Evolutionary conservation across 1,284 basidiomycete species (phyloP).

Genomic region (Ceratobasidium sp.): DNA sequence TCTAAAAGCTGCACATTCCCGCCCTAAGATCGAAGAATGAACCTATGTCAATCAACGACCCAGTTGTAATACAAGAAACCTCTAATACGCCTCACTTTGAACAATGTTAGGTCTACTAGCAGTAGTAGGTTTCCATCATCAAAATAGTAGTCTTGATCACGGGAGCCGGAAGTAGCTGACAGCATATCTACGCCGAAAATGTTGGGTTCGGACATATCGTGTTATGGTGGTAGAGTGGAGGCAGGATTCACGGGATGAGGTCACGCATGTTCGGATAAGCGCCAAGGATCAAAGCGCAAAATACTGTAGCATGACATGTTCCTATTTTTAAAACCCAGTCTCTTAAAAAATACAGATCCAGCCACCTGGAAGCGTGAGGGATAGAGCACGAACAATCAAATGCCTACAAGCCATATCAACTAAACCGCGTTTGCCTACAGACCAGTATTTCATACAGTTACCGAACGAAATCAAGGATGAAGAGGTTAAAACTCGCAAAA

Average conservation of each 20-base stretch:
- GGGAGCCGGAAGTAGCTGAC: not conserved
- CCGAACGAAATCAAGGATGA: slow-evolving; percentile 9
- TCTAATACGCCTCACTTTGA: slow-evolving; percentile 18
- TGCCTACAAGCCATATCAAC: not conserved
- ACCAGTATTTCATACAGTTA: slow-evolving; percentile 4
- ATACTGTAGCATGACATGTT: not conserved
- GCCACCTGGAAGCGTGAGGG: not conserved
- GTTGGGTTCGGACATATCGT: not conserved
- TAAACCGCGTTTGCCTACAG: not conserved
- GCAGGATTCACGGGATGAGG: not conserved
- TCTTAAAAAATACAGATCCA: slow-evolving; percentile 2
- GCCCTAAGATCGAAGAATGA: slow-evolving; percentile 31
- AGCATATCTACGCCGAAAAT: no score
- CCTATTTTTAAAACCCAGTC: not conserved
- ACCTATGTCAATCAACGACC: slow-evolving; percentile 20
- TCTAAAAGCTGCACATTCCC: slow-evolving; percentile 13
- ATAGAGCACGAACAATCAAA: not conserved
- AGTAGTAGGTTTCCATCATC: slow-evolving; percentile 25
- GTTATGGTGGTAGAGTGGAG: slow-evolving; percentile 1
- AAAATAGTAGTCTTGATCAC: slow-evolving; percentile 20
- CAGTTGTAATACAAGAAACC: not conserved
- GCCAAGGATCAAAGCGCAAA: not conserved
- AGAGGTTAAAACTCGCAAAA: not conserved
- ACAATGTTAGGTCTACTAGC: slow-evolving; percentile 14
- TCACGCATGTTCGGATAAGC: not conserved